Evolutionary conservation across 768 basidiomycete species (phyloP).

Genomic region (Leucocoprinus sp.): DNA sequence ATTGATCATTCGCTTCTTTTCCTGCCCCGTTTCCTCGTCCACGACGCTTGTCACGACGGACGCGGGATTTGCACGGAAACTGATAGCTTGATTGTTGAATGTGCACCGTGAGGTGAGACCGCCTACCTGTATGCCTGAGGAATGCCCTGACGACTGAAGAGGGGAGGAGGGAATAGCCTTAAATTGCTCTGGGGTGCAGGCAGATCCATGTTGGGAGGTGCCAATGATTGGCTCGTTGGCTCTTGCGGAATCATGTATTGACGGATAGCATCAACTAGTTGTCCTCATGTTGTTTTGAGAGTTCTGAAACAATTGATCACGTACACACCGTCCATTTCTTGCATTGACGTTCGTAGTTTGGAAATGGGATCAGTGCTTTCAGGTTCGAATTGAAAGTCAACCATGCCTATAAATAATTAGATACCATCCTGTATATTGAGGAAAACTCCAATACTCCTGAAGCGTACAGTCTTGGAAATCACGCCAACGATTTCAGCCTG

Average conservation of each 20-base stretch:
- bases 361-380: constrained; percentile 62
- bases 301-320: not conserved
- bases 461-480: constrained; percentile 77
- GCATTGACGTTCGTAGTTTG: constrained; percentile 65
- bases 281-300: constrained; percentile 3
- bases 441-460: constrained; percentile 54
- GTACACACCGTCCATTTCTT: constrained; percentile 71
- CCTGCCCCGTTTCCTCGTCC: constrained; percentile 73
- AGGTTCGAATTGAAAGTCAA: constrained; percentile 86
- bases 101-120: not conserved
- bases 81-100: constrained; percentile 19
- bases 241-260: constrained; percentile 65
- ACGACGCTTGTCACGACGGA: constrained; percentile 61
- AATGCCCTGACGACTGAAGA: constrained; percentile 77
- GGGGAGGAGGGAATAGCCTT: constrained; percentile 78
- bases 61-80: constrained; percentile 72
- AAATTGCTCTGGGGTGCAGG: constrained; percentile 42
- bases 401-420: constrained; percentile 60
- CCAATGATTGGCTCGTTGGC: constrained; percentile 17
- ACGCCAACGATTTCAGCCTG: constrained; percentile 65
- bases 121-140: constrained; percentile 73
- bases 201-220: constrained; percentile 36
- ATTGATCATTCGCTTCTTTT: constrained; percentile 79
- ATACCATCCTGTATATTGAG: not conserved
- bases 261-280: constrained; percentile 62